phyloP scores from a whole-genome alignment of 441 rosid species.

The Adansonia madagascariensis region DNA sequence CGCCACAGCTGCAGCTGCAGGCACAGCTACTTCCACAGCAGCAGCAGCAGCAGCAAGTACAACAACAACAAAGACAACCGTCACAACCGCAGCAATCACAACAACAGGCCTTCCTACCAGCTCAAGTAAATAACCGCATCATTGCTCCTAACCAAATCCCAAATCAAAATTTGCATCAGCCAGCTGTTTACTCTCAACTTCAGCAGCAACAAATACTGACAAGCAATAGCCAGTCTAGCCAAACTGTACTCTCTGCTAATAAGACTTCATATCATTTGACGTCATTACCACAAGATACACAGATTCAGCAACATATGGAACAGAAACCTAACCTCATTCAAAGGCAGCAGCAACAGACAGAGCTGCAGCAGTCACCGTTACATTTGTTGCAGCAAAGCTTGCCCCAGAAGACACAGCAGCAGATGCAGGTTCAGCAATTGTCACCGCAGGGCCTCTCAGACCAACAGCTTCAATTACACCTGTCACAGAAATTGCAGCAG shows the following conservation, averaged over 20 bases:
- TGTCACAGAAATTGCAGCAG: constrained; percentile 72
- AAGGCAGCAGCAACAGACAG: constrained; percentile 67
- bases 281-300: constrained; percentile 68
- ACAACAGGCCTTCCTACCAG: constrained; percentile 52
- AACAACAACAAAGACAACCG: constrained; percentile 39
- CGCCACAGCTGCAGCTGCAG: constrained; percentile 37
- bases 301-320: constrained; percentile 69
- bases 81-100: constrained; percentile 41
- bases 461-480: constrained; percentile 77
- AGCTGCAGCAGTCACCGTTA: not conserved
- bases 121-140: constrained; percentile 44
- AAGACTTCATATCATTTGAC: constrained; percentile 59
- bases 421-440: constrained; percentile 58
- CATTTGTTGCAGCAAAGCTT: constrained; percentile 48
- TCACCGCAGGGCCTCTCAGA: constrained; percentile 59
- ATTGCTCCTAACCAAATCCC: constrained; percentile 46
- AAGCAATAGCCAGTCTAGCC: constrained; percentile 53
- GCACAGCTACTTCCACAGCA: constrained; percentile 37
- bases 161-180: constrained; percentile 54
- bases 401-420: constrained; percentile 64
- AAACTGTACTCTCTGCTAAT: constrained; percentile 41
- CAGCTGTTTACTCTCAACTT: constrained; percentile 57
- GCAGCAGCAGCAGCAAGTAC: constrained; percentile 4
- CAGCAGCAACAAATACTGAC: constrained; percentile 66
- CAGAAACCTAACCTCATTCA: constrained; percentile 57